These are phyloP conservation scores for Vaccinium darrowii DNA, from an alignment of 148 eudicot genomes.

Conservation along the genomic window DNA sequence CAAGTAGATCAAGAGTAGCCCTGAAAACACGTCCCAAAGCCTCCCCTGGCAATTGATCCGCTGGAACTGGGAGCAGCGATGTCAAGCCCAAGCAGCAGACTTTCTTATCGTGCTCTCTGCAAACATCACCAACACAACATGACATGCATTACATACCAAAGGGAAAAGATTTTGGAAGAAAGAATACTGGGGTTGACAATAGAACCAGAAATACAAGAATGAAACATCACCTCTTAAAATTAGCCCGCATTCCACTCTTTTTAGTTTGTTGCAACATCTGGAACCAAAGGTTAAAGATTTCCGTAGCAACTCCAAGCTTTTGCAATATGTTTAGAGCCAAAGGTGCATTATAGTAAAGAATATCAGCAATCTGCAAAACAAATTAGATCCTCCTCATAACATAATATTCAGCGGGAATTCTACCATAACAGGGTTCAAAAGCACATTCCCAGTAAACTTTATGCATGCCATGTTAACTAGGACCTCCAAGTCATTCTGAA, in stretches of 20 bases:
- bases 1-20: slow-evolving; percentile 87
- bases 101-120: slow-evolving; percentile 94
- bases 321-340: slow-evolving; percentile 74
- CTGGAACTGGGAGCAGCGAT: slow-evolving; percentile 77
- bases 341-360: slow-evolving; percentile 87
- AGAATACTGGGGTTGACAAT: neutral
- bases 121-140: slow-evolving; percentile 12
- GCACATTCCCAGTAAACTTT: neutral
- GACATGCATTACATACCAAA: slow-evolving; percentile 8
- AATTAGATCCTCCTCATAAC: neutral
- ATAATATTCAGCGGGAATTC: neutral
- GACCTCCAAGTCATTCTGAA: neutral
- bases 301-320: slow-evolving; percentile 80
- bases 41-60: slow-evolving; percentile 79
- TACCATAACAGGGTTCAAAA: neutral
- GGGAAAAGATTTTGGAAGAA: neutral
- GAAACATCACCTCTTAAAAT: slow-evolving; percentile 68
- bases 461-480: neutral
- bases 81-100: slow-evolving; percentile 97
- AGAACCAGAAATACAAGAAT: neutral
- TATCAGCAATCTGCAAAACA: slow-evolving; percentile 75
- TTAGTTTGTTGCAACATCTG: slow-evolving; percentile 94
- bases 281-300: slow-evolving; percentile 88
- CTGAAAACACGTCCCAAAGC: slow-evolving; percentile 87
- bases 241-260: slow-evolving; percentile 65